Evolutionary conservation across 2,329 filamentous ascomycete species (phyloP).

Genomic region (Pseudocercospora cruenta): DNA sequence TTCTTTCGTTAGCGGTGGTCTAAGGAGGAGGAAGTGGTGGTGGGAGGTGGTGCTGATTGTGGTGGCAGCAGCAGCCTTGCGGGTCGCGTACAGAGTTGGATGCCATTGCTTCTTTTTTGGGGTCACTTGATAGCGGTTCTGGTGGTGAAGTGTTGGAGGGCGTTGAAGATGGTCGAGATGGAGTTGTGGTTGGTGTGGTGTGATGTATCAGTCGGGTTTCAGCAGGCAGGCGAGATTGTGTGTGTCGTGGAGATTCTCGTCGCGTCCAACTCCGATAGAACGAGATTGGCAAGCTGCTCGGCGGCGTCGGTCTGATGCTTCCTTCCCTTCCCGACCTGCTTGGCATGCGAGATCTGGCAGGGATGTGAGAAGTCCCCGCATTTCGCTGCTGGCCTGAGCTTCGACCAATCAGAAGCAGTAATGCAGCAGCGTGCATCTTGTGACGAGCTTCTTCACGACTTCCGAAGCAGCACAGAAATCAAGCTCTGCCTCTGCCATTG

Average conservation of each 20-base stretch:
- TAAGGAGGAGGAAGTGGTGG: background rate
- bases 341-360: constrained; percentile 4
- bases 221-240: background rate
- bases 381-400: background rate
- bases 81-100: constrained; percentile 22
- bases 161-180: background rate
- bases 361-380: constrained; percentile 1
- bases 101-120: constrained; percentile 16
- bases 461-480: constrained; percentile 2
- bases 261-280: background rate
- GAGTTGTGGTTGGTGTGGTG: background rate
- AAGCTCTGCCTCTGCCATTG: constrained; percentile 11
- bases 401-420: background rate
- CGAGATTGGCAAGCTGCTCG: background rate
- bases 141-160: background rate
- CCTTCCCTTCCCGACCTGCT: background rate
- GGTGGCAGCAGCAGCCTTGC: constrained; percentile 9
- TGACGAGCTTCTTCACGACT: background rate
- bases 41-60: background rate
- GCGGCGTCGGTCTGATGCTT: constrained; percentile 3
- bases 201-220: background rate
- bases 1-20: background rate
- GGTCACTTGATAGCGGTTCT: background rate
- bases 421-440: background rate
- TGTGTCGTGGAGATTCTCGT: background rate